phyloP scores from a whole-genome alignment of 1,284 basidiomycete genomes.

The Sanghuangporus sanghuang region DNA sequence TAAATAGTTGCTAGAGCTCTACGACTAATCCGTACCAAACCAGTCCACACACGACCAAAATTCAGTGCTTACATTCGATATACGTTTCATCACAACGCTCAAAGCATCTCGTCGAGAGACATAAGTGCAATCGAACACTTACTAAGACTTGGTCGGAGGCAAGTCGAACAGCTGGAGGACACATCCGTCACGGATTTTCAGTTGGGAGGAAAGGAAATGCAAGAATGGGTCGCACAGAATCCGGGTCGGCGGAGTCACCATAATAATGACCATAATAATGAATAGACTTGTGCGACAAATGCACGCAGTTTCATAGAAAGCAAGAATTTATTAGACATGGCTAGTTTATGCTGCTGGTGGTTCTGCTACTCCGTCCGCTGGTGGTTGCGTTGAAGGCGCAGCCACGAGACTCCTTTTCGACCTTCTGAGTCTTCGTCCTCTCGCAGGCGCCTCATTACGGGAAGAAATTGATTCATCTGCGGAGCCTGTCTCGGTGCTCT shows the following conservation, averaged over 20 bases:
- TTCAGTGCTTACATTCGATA: conserved; percentile 65
- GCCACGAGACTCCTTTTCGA: not conserved
- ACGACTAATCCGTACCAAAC: conserved; percentile 67
- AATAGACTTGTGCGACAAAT: not conserved
- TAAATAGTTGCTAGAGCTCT: conserved; percentile 46
- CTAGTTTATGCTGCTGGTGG: not conserved
- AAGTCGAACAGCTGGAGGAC: conserved; percentile 65
- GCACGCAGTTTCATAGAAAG: not conserved
- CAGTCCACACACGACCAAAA: conserved; percentile 47
- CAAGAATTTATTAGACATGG: not conserved
- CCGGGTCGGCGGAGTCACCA: conserved; percentile 6
- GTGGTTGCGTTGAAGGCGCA: not conserved
- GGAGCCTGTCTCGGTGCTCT: not conserved
- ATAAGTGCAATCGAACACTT: conserved; percentile 68
- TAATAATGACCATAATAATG: not conserved
- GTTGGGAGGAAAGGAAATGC: conserved; percentile 58
- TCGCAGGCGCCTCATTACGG: not conserved
- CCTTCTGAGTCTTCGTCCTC: not conserved
- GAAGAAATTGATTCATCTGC: not conserved
- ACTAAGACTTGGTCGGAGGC: conserved; percentile 55
- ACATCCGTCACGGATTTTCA: conserved; percentile 63
- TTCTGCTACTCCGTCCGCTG: too few species aligned
- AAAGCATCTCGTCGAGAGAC: conserved; percentile 54
- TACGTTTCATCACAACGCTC: conserved; percentile 59
- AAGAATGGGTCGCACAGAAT: conserved; percentile 44